phyloP scores from a whole-genome alignment of 1,139 yeast species.

The Blastobotrys persicus region DNA sequence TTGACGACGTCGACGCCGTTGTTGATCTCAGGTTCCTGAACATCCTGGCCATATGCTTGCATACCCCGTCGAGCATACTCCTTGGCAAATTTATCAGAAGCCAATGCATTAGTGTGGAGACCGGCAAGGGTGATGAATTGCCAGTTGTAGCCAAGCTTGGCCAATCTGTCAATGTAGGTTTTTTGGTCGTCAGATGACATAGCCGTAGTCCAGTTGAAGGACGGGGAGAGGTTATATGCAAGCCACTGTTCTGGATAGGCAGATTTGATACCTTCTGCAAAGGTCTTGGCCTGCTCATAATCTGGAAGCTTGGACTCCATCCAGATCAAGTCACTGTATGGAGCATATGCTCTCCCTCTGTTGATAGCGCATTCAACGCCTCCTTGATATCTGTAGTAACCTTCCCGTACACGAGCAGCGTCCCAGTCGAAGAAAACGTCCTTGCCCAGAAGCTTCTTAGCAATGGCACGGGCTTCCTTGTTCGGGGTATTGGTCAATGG shows the following conservation, averaged over 20 bases:
- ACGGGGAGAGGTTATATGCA: conserved; percentile 93
- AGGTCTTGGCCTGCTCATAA: conserved; percentile 81
- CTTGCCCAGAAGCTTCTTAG: conserved; percentile 72
- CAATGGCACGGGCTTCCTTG: conserved; percentile 76
- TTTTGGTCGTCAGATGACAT: conserved; percentile 86
- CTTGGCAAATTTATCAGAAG: conserved; percentile 80
- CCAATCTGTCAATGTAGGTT: conserved; percentile 85
- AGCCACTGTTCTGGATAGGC: conserved; percentile 89
- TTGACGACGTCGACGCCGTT: conserved; percentile 91
- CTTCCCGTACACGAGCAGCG: conserved; percentile 92
- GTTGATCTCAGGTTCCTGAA: conserved; percentile 87
- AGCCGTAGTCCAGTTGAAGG: conserved; percentile 97
- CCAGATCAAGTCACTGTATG: conserved; percentile 81
- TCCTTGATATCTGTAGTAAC: conserved; percentile 93
- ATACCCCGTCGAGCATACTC: conserved; percentile 80
- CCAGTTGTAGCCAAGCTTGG: conserved; percentile 92
- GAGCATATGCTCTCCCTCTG: conserved; percentile 95
- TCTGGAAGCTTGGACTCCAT: conserved; percentile 58
- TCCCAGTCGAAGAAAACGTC: conserved; percentile 96
- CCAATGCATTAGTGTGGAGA: conserved; percentile 92
- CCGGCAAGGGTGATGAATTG: conserved; percentile 98
- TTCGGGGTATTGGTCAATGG: conserved; percentile 76
- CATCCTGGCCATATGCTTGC: conserved; percentile 89
- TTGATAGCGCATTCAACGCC: conserved; percentile 97
- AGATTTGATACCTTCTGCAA: conserved; percentile 85